Conservation (phyloP, 2,329 filamentous ascomycete species). For the Trichoderma semiorbis region DNA sequence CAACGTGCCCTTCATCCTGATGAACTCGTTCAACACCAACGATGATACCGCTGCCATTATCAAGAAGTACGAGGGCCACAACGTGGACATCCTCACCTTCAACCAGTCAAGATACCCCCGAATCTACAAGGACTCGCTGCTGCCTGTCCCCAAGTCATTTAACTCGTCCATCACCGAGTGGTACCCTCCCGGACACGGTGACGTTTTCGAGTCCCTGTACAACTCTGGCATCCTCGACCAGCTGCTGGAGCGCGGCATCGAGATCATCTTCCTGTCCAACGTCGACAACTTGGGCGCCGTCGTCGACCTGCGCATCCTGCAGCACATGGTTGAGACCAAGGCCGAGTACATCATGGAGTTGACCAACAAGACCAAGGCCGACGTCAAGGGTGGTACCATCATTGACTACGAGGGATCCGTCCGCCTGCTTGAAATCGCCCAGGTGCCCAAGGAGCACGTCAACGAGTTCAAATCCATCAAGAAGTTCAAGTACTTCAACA, state of each 20-base stretch:
- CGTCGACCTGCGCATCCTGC: constrained; percentile 94
- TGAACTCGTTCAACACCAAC: constrained; percentile 99
- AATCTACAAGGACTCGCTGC: constrained; percentile 96
- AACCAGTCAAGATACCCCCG: constrained; percentile 99
- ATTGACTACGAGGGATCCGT: constrained; percentile 98
- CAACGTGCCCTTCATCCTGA: constrained; percentile 96
- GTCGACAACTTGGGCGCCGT: constrained; percentile 98
- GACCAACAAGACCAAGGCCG: constrained; percentile 99
- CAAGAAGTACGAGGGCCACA: constrained; percentile 99
- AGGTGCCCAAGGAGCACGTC: constrained; percentile 99
- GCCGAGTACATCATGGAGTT: constrained; percentile 99
- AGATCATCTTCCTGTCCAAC: constrained; percentile 98
- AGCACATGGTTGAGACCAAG: constrained; percentile 98
- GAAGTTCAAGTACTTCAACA: constrained; percentile 99
- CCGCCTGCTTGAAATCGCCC: constrained; percentile 94
- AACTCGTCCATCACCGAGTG: constrained; percentile 90
- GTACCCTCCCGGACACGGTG: constrained; percentile 98
- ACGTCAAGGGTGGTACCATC: constrained; percentile 99
- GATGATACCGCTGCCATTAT: constrained; percentile 97
- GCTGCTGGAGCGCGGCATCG: constrained; percentile 90
- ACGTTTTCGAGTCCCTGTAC: constrained; percentile 99
- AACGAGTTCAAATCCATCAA: constrained; percentile 99
- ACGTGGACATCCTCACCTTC: constrained; percentile 99
- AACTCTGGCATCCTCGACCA: constrained; percentile 98
- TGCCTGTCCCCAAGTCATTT: constrained; percentile 87